These are phyloP conservation scores for Fusarium illudens DNA, from an alignment of 2,329 filamentous ascomycete genomes.

Conservation along the genomic window DNA sequence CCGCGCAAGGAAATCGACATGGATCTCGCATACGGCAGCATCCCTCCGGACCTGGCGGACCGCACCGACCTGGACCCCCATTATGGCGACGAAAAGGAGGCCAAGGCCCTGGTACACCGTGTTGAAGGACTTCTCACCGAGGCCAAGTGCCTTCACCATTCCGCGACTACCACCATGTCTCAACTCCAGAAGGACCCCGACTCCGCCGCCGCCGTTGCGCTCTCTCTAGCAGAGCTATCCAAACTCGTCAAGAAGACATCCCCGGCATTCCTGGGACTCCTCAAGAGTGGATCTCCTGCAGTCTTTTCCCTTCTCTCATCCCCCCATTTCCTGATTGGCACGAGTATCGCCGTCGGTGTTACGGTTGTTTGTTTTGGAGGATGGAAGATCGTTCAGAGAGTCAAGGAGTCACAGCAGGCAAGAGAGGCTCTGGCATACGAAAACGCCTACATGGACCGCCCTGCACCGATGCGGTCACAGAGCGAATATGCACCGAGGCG, in stretches of 20 bases:
- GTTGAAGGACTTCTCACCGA: constrained; percentile 84
- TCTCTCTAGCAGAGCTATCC: constrained; percentile 91
- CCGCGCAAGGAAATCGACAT: constrained; percentile 74
- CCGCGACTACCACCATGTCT: constrained; percentile 81
- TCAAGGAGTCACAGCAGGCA: constrained; percentile 58
- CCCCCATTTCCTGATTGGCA: constrained; percentile 94
- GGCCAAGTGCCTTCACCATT: constrained; percentile 87
- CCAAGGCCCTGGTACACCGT: constrained; percentile 70
- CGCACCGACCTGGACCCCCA: constrained; percentile 57
- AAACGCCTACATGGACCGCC: constrained; percentile 34
- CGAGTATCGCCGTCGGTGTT: constrained; percentile 87
- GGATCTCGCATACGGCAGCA: constrained; percentile 88
- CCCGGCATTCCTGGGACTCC: constrained; percentile 75
- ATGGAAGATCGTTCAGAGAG: constrained; percentile 95
- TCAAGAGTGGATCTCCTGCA: constrained; percentile 85
- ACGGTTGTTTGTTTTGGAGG: constrained; percentile 95
- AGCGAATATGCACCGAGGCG: constrained; percentile 40
- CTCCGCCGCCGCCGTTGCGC: constrained; percentile 89
- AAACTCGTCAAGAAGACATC: constrained; percentile 84
- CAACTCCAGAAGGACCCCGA: constrained; percentile 78
- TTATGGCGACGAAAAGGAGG: constrained; percentile 64
- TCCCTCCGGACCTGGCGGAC: constrained; percentile 72
- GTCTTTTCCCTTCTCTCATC: constrained; percentile 87
- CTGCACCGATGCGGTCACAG: constrained; percentile 40
- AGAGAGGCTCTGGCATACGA: constrained; percentile 44